A percentile compares a stretch with the other conserved stretches of the same genome.
These are phyloP conservation scores for Candida chauliodis DNA, from an alignment of 805 yeast genomes.

Conservation along the genomic window DNA sequence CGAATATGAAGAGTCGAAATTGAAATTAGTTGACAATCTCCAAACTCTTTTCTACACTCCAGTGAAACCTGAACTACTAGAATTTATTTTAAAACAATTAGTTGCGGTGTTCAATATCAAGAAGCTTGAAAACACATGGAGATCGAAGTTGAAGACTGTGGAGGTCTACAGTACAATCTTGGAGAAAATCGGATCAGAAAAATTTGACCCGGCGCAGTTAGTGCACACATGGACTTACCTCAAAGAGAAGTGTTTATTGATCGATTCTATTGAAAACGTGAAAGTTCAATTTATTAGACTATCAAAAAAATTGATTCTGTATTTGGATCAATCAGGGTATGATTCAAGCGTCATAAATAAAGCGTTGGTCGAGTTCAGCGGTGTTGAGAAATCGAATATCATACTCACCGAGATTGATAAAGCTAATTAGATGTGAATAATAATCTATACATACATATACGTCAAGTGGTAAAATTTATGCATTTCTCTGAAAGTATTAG, in stretches of 20 bases:
- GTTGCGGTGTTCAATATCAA: slow-evolving; percentile 20
- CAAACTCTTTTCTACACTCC: slow-evolving; percentile 24
- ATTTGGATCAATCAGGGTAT: slow-evolving; percentile 14
- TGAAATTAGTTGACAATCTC: slow-evolving; percentile 33
- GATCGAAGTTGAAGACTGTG: slow-evolving; percentile 47
- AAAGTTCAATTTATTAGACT: slow-evolving; percentile 46
- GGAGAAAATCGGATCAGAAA: slow-evolving; percentile 10
- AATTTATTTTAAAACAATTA: slow-evolving; percentile 26
- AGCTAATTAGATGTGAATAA: too few species aligned
- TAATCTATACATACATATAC: too few species aligned
- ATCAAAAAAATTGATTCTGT: slow-evolving; percentile 18
- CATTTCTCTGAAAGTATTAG: too few species aligned
- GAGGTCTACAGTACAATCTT: slow-evolving; percentile 33
- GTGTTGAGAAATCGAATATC: slow-evolving; percentile 45
- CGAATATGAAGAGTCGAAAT: slow-evolving; percentile 47
- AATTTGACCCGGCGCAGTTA: slow-evolving; percentile 13
- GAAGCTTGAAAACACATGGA: slow-evolving; percentile 52
- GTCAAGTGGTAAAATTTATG: too few species aligned
- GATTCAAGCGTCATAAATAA: slow-evolving; percentile 11
- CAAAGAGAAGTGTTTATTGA: slow-evolving; percentile 26
- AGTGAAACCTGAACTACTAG: slow-evolving; percentile 16
- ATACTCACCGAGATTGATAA: slow-evolving; percentile 32
- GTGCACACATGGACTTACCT: slow-evolving; percentile 21
- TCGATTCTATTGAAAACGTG: slow-evolving; percentile 54
- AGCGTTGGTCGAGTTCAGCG: slow-evolving; percentile 14